Evolutionary conservation across 306 rosid genomes (phyloP).

Genomic region (Delonix regia): DNA sequence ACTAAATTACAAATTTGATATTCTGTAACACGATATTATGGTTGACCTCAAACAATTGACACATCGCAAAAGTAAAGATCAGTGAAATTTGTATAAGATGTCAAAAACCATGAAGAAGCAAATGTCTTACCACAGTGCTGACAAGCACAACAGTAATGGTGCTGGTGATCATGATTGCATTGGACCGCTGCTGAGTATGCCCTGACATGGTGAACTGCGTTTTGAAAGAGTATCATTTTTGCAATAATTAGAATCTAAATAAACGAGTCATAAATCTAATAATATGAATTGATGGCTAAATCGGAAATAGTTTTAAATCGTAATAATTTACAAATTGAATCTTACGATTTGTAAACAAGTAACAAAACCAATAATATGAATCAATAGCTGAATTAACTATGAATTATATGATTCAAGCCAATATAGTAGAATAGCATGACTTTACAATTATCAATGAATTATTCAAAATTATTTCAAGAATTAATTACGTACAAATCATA

Average conservation of each 20-base stretch:
- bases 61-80: not conserved
- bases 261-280: too few relatives aligned
- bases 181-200: slow-evolving; percentile 70
- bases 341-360: too few relatives aligned
- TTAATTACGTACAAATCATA: too few relatives aligned
- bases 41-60: slow-evolving; percentile 9
- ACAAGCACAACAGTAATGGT: slow-evolving; percentile 91
- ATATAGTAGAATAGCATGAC: too few relatives aligned
- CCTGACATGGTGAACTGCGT: slow-evolving; percentile 94
- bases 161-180: slow-evolving; percentile 97
- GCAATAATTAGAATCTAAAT: slow-evolving; percentile 6
- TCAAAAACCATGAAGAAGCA: slow-evolving; percentile 19
- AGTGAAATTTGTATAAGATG: not conserved
- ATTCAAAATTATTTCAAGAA: too few relatives aligned
- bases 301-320: too few relatives aligned
- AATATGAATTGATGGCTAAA: too few relatives aligned
- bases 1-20: not conserved
- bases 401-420: too few relatives aligned
- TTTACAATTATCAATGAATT: too few relatives aligned
- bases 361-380: too few relatives aligned
- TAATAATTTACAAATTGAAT: too few relatives aligned
- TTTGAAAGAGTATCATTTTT: slow-evolving; percentile 5
- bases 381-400: too few relatives aligned
- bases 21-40: not conserved
- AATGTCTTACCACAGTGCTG: slow-evolving; percentile 85